Evolutionary conservation across 345 rosid genomes (phyloP), one percentile per base, ranked within the genome.

Genomic region (Salix purpurea): DNA sequence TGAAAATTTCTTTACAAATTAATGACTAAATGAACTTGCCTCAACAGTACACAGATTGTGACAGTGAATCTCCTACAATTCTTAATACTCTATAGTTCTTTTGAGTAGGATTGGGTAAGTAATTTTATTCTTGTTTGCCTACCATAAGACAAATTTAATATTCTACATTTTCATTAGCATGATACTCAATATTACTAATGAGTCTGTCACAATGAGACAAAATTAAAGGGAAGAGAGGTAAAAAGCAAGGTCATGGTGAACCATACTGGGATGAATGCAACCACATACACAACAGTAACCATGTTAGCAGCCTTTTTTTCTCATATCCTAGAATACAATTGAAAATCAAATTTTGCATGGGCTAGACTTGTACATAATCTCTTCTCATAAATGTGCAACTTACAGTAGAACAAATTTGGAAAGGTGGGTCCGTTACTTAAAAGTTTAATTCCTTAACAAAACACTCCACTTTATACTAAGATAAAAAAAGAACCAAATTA

Each of bases 401-500:
- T 6, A 50, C 6, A 50, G 9, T 15, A 50, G 56, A 50, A 6
- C 56, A 50, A 48, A 48, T 48, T 48, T 48, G 21, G 21, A 50
- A 50, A 7, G 21, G 8, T 18, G 56, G 56, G 0, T 16, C 56
- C 6, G 9, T 50, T 24, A 32, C 16, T 64, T 28, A 8, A 16
- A 4, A 28, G 36, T 64, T 24, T 15, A 24, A 30, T 18, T 34
- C 12, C 50, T 13, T 42, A 7, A 12, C 37, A 70, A 65, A 68
- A 18, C 16, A 40, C 32, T 19, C 13, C 71, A 36, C 7, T 72
- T 60, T 34, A 14, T 4, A 62, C 42, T 34, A 34, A 34, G 18
- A 24, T 61, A 50, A 46, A 71, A 30, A 46, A 62, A 64, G 34
- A 40, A 32, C 48, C 78, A 52, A 69, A 86, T 78, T 90, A 96